Evolutionary conservation across 768 basidiomycete genomes (phyloP).

Genomic region (Pholiota microspora): DNA sequence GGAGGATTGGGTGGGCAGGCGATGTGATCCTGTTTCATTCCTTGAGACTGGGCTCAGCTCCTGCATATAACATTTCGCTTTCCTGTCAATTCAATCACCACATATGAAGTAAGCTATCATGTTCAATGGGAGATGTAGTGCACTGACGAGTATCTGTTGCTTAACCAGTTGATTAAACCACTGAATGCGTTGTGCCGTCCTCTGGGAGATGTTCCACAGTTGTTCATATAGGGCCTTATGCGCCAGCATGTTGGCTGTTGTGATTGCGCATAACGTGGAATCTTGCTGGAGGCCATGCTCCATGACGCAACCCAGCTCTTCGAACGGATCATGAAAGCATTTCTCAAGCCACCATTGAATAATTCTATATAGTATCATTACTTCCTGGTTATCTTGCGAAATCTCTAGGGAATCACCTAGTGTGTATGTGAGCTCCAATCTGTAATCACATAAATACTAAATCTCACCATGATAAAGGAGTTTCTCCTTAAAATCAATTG

Average conservation of each 20-base stretch:
- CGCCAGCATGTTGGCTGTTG: background rate
- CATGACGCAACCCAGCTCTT: background rate
- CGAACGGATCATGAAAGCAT: background rate
- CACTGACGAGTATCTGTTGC: no score
- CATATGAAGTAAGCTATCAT: no score
- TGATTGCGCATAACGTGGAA: background rate
- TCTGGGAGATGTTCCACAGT: background rate
- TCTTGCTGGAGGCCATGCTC: slow-evolving; percentile 1
- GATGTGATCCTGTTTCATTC: no score
- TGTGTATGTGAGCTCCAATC: background rate
- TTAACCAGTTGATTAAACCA: no score
- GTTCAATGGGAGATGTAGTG: no score
- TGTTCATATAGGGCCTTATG: background rate
- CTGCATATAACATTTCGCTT: no score
- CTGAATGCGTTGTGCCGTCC: background rate
- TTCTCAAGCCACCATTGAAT: background rate
- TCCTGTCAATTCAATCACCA: no score
- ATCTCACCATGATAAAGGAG: background rate
- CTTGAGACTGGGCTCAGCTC: no score
- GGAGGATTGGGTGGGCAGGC: no score
- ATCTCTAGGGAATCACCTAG: background rate
- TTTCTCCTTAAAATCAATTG: background rate
- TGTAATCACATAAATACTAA: background rate
- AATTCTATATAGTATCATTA: background rate
- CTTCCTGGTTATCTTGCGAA: background rate